A percentile compares a stretch with the other conserved stretches of the same genome.
Conservation (phyloP, 352 stramenopile genomes). For the Phytophthora cactorum region DNA sequence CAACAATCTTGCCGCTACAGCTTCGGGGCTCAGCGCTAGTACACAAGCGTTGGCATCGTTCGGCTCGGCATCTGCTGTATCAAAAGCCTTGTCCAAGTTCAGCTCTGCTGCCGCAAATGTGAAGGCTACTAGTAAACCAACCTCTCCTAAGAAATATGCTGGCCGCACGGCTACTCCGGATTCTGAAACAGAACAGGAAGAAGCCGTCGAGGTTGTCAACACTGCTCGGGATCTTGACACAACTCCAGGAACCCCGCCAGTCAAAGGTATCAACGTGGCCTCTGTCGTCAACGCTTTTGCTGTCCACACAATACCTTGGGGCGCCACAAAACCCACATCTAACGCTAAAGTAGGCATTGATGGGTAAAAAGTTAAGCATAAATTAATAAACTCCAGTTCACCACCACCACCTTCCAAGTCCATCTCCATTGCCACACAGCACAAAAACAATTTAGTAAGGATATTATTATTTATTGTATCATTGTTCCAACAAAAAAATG, state of each 20-base stretch:
- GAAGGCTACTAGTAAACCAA: constrained; percentile 14
- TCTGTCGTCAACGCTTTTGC: constrained; percentile 24
- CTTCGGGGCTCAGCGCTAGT: constrained; percentile 26
- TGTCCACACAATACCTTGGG: constrained; percentile 25
- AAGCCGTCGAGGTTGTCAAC: constrained; percentile 49
- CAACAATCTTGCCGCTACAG: constrained; percentile 11
- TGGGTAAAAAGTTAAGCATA: constrained; percentile 26
- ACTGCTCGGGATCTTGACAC: constrained; percentile 45
- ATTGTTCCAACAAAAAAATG: constrained; percentile 22
- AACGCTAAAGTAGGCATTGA: constrained; percentile 37
- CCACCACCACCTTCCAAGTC: background rate
- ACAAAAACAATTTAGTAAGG: constrained; percentile 15
- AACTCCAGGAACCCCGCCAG: constrained; percentile 3
- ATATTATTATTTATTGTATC: constrained; percentile 51
- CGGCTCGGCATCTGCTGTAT: constrained; percentile 26
- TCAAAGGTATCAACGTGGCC: constrained; percentile 3
- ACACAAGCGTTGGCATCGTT: constrained; percentile 33
- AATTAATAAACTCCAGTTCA: constrained; percentile 9
- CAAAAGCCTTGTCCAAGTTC: constrained; percentile 36
- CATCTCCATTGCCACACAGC: constrained; percentile 7
- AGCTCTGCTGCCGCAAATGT: constrained; percentile 21
- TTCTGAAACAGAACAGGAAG: constrained; percentile 33
- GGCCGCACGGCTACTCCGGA: constrained; percentile 9
- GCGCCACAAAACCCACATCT: constrained; percentile 9
- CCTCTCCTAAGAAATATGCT: constrained; percentile 27